Evolutionary conservation across 2,329 filamentous ascomycete species (phyloP).

Genomic region (Neurospora crassa): DNA sequence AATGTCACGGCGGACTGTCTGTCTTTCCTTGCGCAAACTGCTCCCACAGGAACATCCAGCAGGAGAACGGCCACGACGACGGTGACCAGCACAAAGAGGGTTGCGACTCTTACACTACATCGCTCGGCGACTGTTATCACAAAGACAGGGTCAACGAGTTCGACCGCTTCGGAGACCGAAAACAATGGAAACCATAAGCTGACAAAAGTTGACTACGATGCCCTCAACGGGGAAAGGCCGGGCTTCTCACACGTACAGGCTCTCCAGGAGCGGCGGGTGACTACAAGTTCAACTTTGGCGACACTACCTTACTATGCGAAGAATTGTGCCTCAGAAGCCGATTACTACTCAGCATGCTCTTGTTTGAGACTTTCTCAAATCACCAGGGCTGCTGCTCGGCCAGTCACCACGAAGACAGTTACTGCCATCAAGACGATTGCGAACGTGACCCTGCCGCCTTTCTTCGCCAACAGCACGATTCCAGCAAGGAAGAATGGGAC

Average conservation of each 20-base stretch:
- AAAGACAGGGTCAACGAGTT: background rate
- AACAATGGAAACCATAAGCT: background rate
- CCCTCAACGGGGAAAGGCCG: accelerated
- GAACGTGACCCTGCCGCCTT: background rate
- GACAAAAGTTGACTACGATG: background rate
- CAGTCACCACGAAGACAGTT: background rate
- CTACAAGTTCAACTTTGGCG: background rate
- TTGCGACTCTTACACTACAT: background rate
- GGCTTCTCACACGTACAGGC: background rate
- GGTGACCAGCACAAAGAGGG: background rate
- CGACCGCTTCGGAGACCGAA: accelerated
- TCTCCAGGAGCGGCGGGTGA: background rate
- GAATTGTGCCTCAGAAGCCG: background rate
- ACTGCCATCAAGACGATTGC: background rate
- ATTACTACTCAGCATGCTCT: background rate
- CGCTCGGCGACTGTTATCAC: background rate
- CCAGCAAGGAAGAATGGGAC: background rate
- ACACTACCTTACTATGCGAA: background rate
- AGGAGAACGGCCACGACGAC: background rate
- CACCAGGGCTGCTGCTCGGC: background rate
- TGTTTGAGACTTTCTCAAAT: background rate
- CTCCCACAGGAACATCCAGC: background rate
- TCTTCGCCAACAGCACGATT: background rate
- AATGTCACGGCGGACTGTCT: background rate
- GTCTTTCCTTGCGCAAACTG: background rate